Evolutionary conservation across 257 asterid genomes (phyloP), one percentile per base, ranked within the genome.

Genomic region (Solanum clarkiae): DNA sequence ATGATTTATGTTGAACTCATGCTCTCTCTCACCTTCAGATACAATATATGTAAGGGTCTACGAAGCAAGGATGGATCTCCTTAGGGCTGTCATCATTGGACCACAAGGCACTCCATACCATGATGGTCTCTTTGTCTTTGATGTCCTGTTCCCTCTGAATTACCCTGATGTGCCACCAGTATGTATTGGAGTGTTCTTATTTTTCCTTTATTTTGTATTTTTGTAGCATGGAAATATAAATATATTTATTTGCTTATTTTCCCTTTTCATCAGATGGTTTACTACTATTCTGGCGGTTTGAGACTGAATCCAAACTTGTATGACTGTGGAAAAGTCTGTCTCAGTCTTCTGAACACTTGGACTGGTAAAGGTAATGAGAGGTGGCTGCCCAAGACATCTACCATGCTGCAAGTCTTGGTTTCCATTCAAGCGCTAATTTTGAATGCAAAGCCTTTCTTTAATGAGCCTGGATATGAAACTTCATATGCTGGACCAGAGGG

Each of bases 51-150:
- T 91, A 6, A 85, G 93, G 87, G 94, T 89, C 53, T 90, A 75
- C 65, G 94, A 91, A 89, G 59, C 89, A 57, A 90, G 94, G 88
- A 91, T 91, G 94, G 94, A 91, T 83, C 93, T 91, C 81, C 81
- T 91, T 85, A 90, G 93, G 86, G 93, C 94, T 16, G 89, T 91
- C 84, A 89, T 91, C n/a, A 85, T 89, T 32, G 94, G 94, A 80
- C 94, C 94, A 36, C 90, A 88, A 84, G 94, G 94, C 79, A 91
- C 94, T 84, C 94, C 94, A 14, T 91, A 90, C 87, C 94, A 91
- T 89, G 94, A 91, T 84, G 93, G 94, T 44, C 90, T 90, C 82
- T 91, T 91, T 82, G 92, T 90, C 71, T 91, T 90, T 83, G 92
- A 91, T 86, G 86, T 87, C 57, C 82, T 86, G 59, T 90, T 91